A percentile compares a stretch with the other conserved stretches of the same genome.
Conservation (phyloP, 2,329 filamentous ascomycete species). For the Polychaeton citri region DNA sequence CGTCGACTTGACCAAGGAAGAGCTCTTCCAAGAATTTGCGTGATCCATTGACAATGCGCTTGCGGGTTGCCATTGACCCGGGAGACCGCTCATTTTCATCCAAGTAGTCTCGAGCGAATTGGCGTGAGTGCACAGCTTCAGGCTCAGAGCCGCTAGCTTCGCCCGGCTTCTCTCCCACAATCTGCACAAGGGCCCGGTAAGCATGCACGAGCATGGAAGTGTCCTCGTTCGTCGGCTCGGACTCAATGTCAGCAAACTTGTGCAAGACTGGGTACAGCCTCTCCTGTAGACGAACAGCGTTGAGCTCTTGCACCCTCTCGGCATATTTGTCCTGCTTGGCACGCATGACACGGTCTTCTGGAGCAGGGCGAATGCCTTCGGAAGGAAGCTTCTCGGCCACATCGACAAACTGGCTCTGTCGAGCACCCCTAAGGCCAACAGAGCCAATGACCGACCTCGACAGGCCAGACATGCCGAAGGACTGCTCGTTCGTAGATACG, state of each 20-base stretch:
- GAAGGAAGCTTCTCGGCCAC: constrained; percentile 34
- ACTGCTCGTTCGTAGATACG: constrained; percentile 20
- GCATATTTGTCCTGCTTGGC: constrained; percentile 77
- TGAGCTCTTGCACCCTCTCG: constrained; percentile 66
- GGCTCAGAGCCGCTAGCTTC: constrained; percentile 46
- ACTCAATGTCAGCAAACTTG: constrained; percentile 63
- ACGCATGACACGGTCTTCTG: constrained; percentile 62
- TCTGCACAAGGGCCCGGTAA: constrained; percentile 66
- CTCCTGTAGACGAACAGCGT: constrained; percentile 54
- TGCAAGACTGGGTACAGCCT: constrained; percentile 60
- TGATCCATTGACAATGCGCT: constrained; percentile 67
- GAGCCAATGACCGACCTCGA: constrained; percentile 80
- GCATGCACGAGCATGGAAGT: constrained; percentile 57
- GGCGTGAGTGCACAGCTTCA: constrained; percentile 58
- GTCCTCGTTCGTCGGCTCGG: constrained; percentile 52
- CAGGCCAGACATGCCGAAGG: constrained; percentile 55
- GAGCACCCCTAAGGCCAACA: constrained; percentile 42
- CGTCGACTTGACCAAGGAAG: constrained; percentile 67
- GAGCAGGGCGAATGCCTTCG: constrained; percentile 32
- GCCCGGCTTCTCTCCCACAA: constrained; percentile 58
- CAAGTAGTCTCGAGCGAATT: constrained; percentile 64
- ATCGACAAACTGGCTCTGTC: constrained; percentile 25
- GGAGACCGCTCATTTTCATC: constrained; percentile 57
- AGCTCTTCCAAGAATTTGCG: constrained; percentile 66
- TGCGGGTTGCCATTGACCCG: constrained; percentile 55